A percentile compares a stretch with the other conserved stretches of the same genome.
Conservation (phyloP, 495 filamentous ascomycete species). For the Parathielavia appendiculata region DNA sequence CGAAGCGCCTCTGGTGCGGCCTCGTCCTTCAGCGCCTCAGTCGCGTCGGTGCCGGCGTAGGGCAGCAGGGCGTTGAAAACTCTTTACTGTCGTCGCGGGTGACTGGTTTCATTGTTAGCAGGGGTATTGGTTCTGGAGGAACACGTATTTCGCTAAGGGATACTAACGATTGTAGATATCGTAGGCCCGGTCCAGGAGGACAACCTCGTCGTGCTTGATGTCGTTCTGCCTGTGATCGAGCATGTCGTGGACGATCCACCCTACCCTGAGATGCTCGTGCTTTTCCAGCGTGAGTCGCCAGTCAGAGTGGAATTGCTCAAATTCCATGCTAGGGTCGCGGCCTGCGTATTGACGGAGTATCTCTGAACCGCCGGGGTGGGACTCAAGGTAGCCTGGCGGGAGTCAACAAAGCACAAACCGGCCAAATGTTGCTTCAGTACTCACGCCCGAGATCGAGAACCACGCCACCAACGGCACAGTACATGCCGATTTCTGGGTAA, state of each 20-base stretch:
- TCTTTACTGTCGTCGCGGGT: not conserved
- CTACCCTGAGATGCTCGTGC: not conserved
- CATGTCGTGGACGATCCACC: constrained; percentile 4
- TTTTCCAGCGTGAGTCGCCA: not conserved
- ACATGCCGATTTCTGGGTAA: constrained; percentile 8
- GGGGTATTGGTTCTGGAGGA: not conserved
- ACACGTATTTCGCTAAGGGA: too few relatives aligned
- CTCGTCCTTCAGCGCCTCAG: not conserved
- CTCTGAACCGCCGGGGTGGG: constrained; percentile 3
- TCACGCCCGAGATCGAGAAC: constrained; percentile 8
- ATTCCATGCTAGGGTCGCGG: not conserved
- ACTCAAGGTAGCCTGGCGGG: constrained; percentile 1
- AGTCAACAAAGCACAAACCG: not conserved
- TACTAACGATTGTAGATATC: not conserved
- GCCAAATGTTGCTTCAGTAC: not conserved
- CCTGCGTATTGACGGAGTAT: constrained; percentile 8
- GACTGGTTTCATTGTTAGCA: not conserved
- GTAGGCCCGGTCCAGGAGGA: not conserved
- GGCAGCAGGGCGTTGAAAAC: not conserved
- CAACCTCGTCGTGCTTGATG: constrained; percentile 5
- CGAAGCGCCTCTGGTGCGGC: not conserved
- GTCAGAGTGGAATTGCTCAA: not conserved
- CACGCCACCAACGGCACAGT: constrained; percentile 7
- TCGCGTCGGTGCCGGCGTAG: not conserved
- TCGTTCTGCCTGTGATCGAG: not conserved